phyloP scores from a whole-genome alignment of 108 stramenopile genomes.

The Aurantiochytrium sp. region DNA sequence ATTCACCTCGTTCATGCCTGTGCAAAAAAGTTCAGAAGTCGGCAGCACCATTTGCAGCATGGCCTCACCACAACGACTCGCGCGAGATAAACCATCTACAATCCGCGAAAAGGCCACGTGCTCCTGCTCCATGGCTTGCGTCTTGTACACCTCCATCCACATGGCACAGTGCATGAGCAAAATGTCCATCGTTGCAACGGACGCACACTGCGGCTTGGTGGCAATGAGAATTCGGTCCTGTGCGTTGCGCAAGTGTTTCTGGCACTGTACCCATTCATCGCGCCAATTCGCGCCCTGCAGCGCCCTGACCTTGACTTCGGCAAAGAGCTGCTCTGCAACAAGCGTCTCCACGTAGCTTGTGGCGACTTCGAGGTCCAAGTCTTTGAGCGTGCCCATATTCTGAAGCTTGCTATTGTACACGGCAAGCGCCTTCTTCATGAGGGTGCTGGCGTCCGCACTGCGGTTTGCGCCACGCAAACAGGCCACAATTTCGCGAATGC shows the following conservation, averaged over 20 bases:
- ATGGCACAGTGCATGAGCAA: background rate
- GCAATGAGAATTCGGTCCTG: background rate
- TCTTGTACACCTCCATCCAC: background rate
- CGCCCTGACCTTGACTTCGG: background rate
- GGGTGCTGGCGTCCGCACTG: background rate
- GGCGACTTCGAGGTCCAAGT: background rate
- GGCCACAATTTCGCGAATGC: background rate
- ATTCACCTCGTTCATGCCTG: background rate
- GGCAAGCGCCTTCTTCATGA: background rate
- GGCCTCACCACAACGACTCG: background rate
- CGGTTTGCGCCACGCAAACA: background rate
- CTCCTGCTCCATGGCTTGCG: background rate
- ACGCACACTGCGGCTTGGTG: background rate
- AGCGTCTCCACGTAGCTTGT: background rate
- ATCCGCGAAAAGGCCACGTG: background rate
- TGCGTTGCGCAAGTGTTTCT: background rate
- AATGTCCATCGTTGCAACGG: background rate
- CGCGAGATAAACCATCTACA: background rate
- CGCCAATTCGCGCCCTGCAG: background rate
- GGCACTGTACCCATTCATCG: background rate
- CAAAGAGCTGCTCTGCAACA: background rate
- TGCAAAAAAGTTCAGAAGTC: background rate
- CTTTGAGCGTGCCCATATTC: background rate
- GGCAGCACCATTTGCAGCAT: constrained; percentile 13
- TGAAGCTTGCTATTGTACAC: background rate